Evolutionary conservation across 2,329 filamentous ascomycete species (phyloP), one percentile per base, ranked within the genome.

Genomic region (Sporothrix luriei): DNA sequence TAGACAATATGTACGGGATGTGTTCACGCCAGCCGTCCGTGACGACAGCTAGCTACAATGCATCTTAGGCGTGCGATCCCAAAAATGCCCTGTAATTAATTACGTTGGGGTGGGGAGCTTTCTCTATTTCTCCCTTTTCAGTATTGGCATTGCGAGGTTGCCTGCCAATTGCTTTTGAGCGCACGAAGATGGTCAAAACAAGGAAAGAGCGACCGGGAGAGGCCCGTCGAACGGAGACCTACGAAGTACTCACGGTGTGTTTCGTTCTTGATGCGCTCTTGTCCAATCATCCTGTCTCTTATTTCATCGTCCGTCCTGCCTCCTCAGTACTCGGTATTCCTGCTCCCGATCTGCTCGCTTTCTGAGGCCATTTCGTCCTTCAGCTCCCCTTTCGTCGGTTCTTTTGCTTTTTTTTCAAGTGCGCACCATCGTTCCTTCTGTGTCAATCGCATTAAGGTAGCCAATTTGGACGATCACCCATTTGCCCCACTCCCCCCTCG

Each of bases 391-490:
- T 7, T 52, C 33, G 33, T 33, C 33, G 33, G 33, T 33, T 33
- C 59, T 59, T 43, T 61, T 40, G 14, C 21, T 67, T 26, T n/a
- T 51, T 55, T 67, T 66, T 16, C 24, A 7, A 11, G 3, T 64
- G 43, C 52, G 13, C 43, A 54, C 26, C 33, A 19, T 57, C 38
- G 49, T 49, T 33, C 46, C 62, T 62, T 48, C 64, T 67, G 14
- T 52, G 38, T 43, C 19, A 10, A 19, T 66, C 70, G 52, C 64
- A 52, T 68, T 38, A 51, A 26, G 6, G 64, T 43, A 54, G 49
- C 52, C 66, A 73, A 72, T 72, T 70, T 73, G 57, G 66, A 57
- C 40, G 70, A 73, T 73, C 72, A 43, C 38, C 49, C 29, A 46
- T 54, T 46, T 21, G 62, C 26, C 43, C 69, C 69, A 69, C 66